Percentiles rank a stretch among this genome's conserved stretches.
Evolutionary conservation across 2,329 filamentous ascomycete genomes (phyloP).

Genomic region (Dactylellina leptospora): DNA sequence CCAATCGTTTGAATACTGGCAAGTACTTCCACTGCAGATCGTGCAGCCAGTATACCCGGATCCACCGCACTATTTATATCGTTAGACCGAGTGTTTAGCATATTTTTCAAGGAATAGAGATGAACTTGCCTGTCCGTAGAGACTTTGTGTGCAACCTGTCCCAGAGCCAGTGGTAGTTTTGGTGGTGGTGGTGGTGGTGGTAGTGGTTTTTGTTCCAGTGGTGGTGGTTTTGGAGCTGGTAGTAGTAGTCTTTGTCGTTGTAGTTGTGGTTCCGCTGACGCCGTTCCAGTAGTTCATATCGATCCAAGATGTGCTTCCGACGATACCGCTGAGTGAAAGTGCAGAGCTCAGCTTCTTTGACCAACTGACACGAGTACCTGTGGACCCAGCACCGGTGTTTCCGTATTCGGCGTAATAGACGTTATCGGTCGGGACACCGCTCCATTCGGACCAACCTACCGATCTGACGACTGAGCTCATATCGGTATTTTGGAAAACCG

Average conservation of each 20-base stretch:
- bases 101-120: not conserved
- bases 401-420: slow-evolving; percentile 69
- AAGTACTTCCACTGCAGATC: slow-evolving; percentile 59
- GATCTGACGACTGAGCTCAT: slow-evolving; percentile 68
- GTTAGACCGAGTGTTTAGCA: not conserved
- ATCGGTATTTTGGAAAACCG: slow-evolving; percentile 65
- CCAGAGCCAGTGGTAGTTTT: slow-evolving; percentile 1
- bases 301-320: slow-evolving; percentile 49
- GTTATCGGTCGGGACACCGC: slow-evolving; percentile 62
- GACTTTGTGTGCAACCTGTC: slow-evolving; percentile 22
- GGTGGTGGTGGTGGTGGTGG: slow-evolving; percentile 11
- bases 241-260: slow-evolving; percentile 6
- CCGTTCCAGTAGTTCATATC: slow-evolving; percentile 52
- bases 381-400: slow-evolving; percentile 69
- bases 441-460: slow-evolving; percentile 70
- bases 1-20: slow-evolving; percentile 58
- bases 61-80: slow-evolving; percentile 58
- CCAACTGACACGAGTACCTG: slow-evolving; percentile 64
- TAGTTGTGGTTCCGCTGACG: slow-evolving; percentile 20
- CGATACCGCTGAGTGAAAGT: slow-evolving; percentile 35
- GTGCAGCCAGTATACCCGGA: slow-evolving; percentile 58
- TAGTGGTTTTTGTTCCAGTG: slow-evolving; percentile 1
- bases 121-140: slow-evolving; percentile 38
- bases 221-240: slow-evolving; percentile 14
- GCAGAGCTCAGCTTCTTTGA: slow-evolving; percentile 29